Base-by-base conservation (phyloP, 208 protist species). In the Trypanosoma cruzi region DNA sequence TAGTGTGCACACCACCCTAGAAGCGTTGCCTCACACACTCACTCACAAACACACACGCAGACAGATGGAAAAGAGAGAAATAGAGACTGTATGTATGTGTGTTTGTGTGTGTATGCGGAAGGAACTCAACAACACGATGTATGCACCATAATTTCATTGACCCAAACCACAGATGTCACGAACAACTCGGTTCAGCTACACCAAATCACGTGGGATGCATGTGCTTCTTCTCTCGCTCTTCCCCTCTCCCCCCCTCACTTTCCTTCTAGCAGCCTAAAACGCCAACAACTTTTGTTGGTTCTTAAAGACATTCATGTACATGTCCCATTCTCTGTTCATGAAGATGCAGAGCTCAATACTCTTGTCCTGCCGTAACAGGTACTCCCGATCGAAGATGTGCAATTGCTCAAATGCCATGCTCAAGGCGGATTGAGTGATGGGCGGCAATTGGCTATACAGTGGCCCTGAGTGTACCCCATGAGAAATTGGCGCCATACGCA, bases 271-370 rank as follows among this genome's bases (percentile, higher is more conserved):
- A n/a, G 18, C 42, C 52, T 64, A 64, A 37, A 69, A 26, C 10
- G 50, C 22, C 6, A 56, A 40, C 46, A 37, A 46, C 36, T 66
- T 36, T 40, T 63, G 66, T 28, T 82, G 65, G 57, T 71, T 83
- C 65, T 90, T 81, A 46, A 95, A 95, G 53, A 81, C 86, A 52
- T 49, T 90, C 64, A 85, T 80, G 68, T 88, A 95, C 85, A 81
- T 85, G 62, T 95, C 84, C 80, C 80, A 95, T 57, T 96, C 92
- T 24, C 89, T 79, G 52, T 95, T 93, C 79, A 92, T 84, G 64
- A 96, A 96, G 10, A 96, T 71, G 68, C 92, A 96, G 14, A 96
- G 69, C 73, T 96, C 87, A 18, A 96, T 75, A 37, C 70, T 71
- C 74, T 91, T 92, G 22, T 91, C 74, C 28, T 78, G 73, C 6